phyloP scores from a whole-genome alignment of 305 asterid species.

The Plantago coronopus region DNA sequence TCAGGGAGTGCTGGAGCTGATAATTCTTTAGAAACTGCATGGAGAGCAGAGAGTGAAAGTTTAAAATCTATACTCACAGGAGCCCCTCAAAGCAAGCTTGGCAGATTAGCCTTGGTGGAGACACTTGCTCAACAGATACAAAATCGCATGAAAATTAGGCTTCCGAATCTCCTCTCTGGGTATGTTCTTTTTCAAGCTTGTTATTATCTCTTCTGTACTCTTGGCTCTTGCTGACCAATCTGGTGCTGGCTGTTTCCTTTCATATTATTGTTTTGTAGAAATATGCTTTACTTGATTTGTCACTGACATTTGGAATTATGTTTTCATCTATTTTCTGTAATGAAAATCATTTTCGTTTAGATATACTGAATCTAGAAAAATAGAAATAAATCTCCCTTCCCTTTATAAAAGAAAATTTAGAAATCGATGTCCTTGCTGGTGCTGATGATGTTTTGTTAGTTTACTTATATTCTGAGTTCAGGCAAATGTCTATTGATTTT shows the following conservation, averaged over 20 bases:
- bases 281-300: slow-evolving; percentile 3
- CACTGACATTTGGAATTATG: background rate
- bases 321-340: slow-evolving; percentile 2
- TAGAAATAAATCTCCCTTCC: slow-evolving; percentile 2
- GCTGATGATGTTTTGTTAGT: slow-evolving; percentile 15
- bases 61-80: slow-evolving; percentile 83
- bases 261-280: background rate
- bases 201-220: slow-evolving; percentile 11
- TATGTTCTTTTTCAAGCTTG: slow-evolving; percentile 30
- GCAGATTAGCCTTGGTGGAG: slow-evolving; percentile 95
- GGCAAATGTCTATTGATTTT: slow-evolving; percentile 17
- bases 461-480: slow-evolving; percentile 16
- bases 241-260: slow-evolving; percentile 13
- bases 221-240: slow-evolving; percentile 9
- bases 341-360: slow-evolving; percentile 6
- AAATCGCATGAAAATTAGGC: slow-evolving; percentile 81
- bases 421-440: slow-evolving; percentile 23
- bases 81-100: slow-evolving; percentile 96
- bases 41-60: slow-evolving; percentile 97
- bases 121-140: slow-evolving; percentile 92
- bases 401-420: background rate
- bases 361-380: slow-evolving; percentile 11
- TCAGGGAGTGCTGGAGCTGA: slow-evolving; percentile 83
- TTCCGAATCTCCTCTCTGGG: slow-evolving; percentile 96
- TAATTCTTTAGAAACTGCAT: slow-evolving; percentile 93